Conservation (phyloP, 2,329 filamentous ascomycete genomes). For the Aureobasidium sp. region DNA sequence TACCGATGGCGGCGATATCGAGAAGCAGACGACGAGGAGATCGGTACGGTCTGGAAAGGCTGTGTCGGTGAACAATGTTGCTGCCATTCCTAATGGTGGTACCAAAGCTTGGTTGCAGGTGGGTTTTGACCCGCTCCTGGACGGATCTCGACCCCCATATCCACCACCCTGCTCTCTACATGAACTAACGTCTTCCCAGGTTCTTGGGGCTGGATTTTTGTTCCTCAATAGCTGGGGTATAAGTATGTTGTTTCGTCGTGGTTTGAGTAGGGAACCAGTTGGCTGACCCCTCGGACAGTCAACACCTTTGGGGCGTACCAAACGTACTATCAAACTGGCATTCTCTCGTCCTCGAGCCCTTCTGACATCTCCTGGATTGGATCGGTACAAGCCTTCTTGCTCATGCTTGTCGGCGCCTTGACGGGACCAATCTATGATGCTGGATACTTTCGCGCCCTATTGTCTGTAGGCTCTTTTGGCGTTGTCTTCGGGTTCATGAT, state of each 20-base stretch:
- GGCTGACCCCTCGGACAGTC: conserved; percentile 26
- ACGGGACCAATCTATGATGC: conserved; percentile 45
- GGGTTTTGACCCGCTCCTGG: no score
- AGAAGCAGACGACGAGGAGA: conserved; percentile 3
- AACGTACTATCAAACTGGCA: conserved; percentile 40
- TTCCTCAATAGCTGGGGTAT: conserved; percentile 41
- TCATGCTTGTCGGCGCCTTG: conserved; percentile 40
- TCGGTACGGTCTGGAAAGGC: conserved; percentile 22
- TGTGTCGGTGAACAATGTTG: conserved; percentile 36
- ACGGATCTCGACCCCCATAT: no score
- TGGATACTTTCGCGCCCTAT: conserved; percentile 40
- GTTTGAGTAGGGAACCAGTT: not conserved
- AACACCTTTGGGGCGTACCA: conserved; percentile 45
- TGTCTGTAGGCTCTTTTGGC: conserved; percentile 38
- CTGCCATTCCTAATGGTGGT: conserved; percentile 40
- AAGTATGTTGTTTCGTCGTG: not conserved
- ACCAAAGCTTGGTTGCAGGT: conserved; percentile 42
- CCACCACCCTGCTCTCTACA: no score
- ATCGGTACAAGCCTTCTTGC: conserved; percentile 41
- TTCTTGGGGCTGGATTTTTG: conserved; percentile 39
- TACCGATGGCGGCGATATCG: conserved; percentile 10
- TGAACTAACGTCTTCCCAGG: conserved; percentile 25
- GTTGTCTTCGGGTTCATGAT: conserved; percentile 47
- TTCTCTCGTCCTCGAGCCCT: conserved; percentile 34
- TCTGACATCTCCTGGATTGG: conserved; percentile 46